Evolutionary conservation across 1,139 yeast species (phyloP), one percentile per base, ranked within the genome.

Genomic region (Yamadazyma taylorii): DNA sequence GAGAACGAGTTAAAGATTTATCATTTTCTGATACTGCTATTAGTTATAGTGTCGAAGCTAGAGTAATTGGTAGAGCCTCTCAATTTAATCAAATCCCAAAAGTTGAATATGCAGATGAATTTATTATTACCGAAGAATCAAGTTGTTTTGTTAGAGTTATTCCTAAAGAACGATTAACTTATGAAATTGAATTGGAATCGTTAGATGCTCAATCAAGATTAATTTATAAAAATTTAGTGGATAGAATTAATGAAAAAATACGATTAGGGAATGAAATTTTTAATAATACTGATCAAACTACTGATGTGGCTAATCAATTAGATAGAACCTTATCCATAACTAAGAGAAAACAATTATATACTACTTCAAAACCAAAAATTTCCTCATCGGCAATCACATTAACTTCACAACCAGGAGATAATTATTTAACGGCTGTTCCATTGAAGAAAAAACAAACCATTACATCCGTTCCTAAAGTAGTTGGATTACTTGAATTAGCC

Each of bases 31-130:
- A 70, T 47, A 56, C 71, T 5, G 61, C 64, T 17, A 55, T 69
- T 3, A 55, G 61, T 28, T 71, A 69, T 47, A 56, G 66, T 37
- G 63, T 71, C 12, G 69, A 66, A 29, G 72, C 73, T 3, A 56
- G 73, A 48, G 62, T 71, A 13, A 62, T 71, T 28, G 75, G 75
- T 0, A 60, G 60, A 33, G 70, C 73, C 0, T 61, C 69, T 12
- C 71, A 64, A 34, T 69, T 61, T 39, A 43, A 46, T 11, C 33
- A 31, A 17, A 25, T 17, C 1, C 17, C 32, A 1, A 29, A 39
- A 6, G 31, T 24, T 17, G 50, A 45, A 41, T 35, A 38, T 11
- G 46, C 48, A 1, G 70, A 69, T 42, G 72, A 69, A 43, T 68
- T 65, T 38, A 65, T 69, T 19, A 65, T 69, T 16, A 64, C 68